Conservation (phyloP, 345 rosid genomes). For the Citrus hindsii region DNA sequence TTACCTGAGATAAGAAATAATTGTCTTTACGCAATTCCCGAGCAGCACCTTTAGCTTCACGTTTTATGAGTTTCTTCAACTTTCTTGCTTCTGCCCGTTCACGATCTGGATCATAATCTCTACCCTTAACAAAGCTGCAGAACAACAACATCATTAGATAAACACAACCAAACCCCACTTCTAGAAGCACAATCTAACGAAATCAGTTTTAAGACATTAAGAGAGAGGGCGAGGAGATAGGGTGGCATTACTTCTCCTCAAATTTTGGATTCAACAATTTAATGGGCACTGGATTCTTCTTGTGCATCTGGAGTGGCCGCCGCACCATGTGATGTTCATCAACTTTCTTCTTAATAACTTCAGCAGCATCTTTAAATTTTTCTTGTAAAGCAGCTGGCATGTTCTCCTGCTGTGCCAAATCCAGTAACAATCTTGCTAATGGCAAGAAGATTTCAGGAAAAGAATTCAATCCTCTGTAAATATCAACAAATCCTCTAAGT, state of each 20-base stretch:
- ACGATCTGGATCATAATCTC: conserved; percentile 94
- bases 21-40: conserved; percentile 91
- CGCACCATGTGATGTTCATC: conserved; percentile 46
- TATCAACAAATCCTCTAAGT: conserved; percentile 55
- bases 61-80: conserved; percentile 49
- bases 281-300: conserved; percentile 74
- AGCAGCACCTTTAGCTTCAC: conserved; percentile 67
- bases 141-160: conserved; percentile 17
- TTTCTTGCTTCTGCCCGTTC: conserved; percentile 63
- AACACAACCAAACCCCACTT: neutral
- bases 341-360: conserved; percentile 52
- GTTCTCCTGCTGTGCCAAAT: conserved; percentile 51
- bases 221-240: neutral
- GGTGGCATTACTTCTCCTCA: conserved; percentile 59
- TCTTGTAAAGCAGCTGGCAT: conserved; percentile 48
- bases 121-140: conserved; percentile 81
- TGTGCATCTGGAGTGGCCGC: conserved; percentile 71
- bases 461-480: conserved; percentile 51
- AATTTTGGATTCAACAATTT: conserved; percentile 73
- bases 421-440: conserved; percentile 44
- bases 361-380: conserved; percentile 45
- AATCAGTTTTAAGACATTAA: neutral
- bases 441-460: conserved; percentile 81
- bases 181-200: neutral
- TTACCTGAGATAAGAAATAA: conserved; percentile 44